Base-by-base conservation (phyloP, 257 asterid species). In the Haberlea rhodopensis region DNA sequence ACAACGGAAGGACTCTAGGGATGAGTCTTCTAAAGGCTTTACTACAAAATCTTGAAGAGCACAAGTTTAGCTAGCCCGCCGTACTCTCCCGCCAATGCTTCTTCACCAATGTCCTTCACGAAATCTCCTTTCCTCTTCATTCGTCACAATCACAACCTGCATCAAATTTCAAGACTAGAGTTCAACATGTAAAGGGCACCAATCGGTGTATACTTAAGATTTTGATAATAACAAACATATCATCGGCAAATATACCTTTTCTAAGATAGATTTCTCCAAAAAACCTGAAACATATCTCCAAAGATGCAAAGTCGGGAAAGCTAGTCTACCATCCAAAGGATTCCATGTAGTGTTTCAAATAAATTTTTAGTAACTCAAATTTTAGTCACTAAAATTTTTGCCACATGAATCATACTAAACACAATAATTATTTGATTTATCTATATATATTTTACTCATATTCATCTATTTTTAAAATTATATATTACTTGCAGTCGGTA, bases 201-300 rank as follows among this genome's bases (percentile, higher is more conserved):
- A 16, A 31, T 53, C 5, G 27, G 34, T 26, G 29, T 32, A 62
- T 40, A 62, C 20, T 37, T 10, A 2, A 37, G 46, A 40, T 25
- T 64, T 18, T 13, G 8, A 28, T 13, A 48, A 61, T 27, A 52
- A 27, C 66, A 54, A 4, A n/a, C 7, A 23, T 57, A 5, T 53
- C 24, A 25, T 20, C 15, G 27, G 7, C 6, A 11, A 24, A 3
- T 32, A 6, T 74, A 90, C 91, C 95, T 87, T 90, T 28, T 82
- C 82, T 19, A 71, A 66, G 51, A 91, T 90, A 67, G 85, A 84
- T 67, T 84, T 84, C 57, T 90, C 95, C 26, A 87, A 82, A 57
- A 84, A 83, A 61, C 83, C 84, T 6, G 89, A 85, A 71, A 90
- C 63, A 16, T 85, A 32, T 78, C 62, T 84, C 97, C 97, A 87